These are phyloP conservation scores for Fusarium tuaranense DNA, from an alignment of 2,329 filamentous ascomycete genomes.

Conservation along the genomic window DNA sequence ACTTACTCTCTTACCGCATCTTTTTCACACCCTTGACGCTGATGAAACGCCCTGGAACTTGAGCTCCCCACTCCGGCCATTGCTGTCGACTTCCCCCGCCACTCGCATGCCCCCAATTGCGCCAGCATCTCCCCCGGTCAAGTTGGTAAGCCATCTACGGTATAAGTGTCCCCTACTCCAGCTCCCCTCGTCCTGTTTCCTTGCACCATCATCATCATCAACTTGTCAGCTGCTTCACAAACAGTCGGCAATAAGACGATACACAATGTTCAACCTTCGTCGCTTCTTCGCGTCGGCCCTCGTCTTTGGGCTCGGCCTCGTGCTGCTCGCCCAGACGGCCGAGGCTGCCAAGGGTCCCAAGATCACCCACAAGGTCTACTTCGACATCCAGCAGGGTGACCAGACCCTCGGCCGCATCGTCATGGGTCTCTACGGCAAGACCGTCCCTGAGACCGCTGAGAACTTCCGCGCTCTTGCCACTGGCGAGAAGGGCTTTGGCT, in stretches of 20 bases:
- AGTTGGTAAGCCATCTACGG: constrained; percentile 23
- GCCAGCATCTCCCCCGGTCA: constrained; percentile 37
- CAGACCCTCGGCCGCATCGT: constrained; percentile 80
- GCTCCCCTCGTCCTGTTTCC: constrained; percentile 25
- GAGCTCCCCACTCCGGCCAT: constrained; percentile 28
- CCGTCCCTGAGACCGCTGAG: constrained; percentile 79
- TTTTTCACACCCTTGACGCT: background rate
- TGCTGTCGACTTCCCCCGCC: constrained; percentile 13
- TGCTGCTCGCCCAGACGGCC: constrained; percentile 80
- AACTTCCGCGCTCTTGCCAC: constrained; percentile 86
- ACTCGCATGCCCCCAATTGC: constrained; percentile 33
- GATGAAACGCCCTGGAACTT: constrained; percentile 40
- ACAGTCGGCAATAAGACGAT: constrained; percentile 32
- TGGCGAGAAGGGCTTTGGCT: constrained; percentile 88
- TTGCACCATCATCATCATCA: constrained; percentile 36
- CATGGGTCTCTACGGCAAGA: constrained; percentile 89
- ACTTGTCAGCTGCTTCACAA: constrained; percentile 16
- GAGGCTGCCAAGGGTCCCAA: constrained; percentile 88
- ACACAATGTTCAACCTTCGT: constrained; percentile 80
- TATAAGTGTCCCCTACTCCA: constrained; percentile 43
- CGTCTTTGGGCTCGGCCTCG: constrained; percentile 78
- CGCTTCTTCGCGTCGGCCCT: constrained; percentile 78
- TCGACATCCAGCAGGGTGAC: constrained; percentile 84
- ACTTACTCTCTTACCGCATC: background rate
- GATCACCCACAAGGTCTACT: constrained; percentile 96